phyloP scores from a whole-genome alignment of 345 rosid species.

The Garcia nutans region DNA sequence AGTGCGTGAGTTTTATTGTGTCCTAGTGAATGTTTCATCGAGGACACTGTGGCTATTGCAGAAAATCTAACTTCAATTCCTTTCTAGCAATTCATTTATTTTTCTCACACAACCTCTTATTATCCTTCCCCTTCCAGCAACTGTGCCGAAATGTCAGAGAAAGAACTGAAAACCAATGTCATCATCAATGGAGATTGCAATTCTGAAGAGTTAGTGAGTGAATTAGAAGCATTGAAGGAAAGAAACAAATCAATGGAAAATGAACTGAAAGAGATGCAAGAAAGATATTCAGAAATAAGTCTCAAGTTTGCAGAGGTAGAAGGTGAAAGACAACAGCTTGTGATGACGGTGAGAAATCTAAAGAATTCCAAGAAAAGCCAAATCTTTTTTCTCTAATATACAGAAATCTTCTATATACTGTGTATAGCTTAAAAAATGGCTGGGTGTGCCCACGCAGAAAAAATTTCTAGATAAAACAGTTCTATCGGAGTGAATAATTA shows the following conservation, averaged over 20 bases:
- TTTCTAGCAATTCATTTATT: constrained; percentile 6
- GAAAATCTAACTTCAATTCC: background rate
- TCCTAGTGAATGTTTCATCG: background rate
- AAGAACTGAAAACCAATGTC: constrained; percentile 20
- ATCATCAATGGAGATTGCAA: constrained; percentile 13
- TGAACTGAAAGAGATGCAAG: constrained; percentile 94
- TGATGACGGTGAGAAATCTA: constrained; percentile 74
- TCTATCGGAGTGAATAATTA: constrained; percentile 32
- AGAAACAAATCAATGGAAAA: constrained; percentile 69
- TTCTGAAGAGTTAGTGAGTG: constrained; percentile 32
- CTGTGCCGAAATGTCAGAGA: constrained; percentile 6
- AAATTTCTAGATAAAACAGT: constrained; percentile 4
- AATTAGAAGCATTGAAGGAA: constrained; percentile 49
- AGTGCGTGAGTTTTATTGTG: background rate
- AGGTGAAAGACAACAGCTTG: constrained; percentile 90
- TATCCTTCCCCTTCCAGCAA: constrained; percentile 17
- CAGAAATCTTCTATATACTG: constrained; percentile 24
- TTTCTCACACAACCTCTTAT: background rate
- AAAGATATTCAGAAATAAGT: constrained; percentile 84
- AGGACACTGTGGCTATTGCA: background rate
- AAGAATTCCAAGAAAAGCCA: constrained; percentile 65
- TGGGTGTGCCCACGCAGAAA: constrained; percentile 13
- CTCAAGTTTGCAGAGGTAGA: constrained; percentile 92
- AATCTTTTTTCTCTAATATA: constrained; percentile 21
- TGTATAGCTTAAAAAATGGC: constrained; percentile 43